These are phyloP conservation scores for Streptanthus diversifolius DNA, from an alignment of 345 rosid species.

Conservation along the genomic window DNA sequence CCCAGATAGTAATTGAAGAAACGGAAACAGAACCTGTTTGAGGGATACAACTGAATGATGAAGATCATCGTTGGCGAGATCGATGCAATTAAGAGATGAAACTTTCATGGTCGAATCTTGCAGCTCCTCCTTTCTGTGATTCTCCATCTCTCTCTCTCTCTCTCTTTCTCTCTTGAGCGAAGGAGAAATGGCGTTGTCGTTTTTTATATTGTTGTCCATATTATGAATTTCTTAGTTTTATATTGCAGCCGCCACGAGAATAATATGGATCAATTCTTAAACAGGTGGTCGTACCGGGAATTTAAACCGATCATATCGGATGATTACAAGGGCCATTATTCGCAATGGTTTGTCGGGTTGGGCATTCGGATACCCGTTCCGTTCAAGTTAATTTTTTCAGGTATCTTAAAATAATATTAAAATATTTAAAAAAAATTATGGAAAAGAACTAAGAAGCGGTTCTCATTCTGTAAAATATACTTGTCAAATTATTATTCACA, in stretches of 20 bases:
- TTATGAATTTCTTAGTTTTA: neutral
- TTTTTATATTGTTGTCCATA: neutral
- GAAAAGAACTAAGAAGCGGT: too few species aligned
- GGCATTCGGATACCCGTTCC: too few species aligned
- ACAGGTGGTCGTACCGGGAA: neutral
- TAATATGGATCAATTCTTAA: neutral
- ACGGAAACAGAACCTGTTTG: constrained; percentile 24
- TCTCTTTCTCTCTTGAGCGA: neutral
- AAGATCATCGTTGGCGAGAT: constrained; percentile 30
- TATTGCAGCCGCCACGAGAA: neutral
- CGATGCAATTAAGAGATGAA: constrained; percentile 34
- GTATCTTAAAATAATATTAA: too few species aligned
- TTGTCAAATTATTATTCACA: too few species aligned
- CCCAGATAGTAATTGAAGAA: neutral
- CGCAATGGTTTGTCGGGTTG: too few species aligned
- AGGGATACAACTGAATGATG: constrained; percentile 25
- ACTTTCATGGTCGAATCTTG: constrained; percentile 20
- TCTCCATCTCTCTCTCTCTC: constrained; percentile 10
- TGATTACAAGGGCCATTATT: too few species aligned
- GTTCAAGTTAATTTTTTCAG: too few species aligned
- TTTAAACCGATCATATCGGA: too few species aligned
- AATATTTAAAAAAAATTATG: too few species aligned
- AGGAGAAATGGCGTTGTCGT: neutral
- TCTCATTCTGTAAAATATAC: too few species aligned
- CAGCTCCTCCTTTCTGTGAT: neutral